Percentiles rank a stretch among this genome's conserved stretches.
These are phyloP conservation scores for Andrographis paniculata DNA, from an alignment of 305 asterid species.

Conservation along the genomic window DNA sequence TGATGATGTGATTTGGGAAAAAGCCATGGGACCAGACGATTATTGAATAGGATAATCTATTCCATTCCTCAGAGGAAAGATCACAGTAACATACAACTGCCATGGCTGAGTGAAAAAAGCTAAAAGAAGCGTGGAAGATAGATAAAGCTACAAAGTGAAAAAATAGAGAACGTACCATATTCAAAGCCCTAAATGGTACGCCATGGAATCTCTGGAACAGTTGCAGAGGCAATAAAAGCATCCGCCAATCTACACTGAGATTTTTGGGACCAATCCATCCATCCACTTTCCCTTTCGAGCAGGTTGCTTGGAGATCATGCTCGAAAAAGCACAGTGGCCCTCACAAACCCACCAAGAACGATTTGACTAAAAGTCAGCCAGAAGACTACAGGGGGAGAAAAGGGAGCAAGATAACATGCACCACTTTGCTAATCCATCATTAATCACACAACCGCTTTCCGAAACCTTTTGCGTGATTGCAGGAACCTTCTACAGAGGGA, in stretches of 20 bases:
- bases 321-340: constrained; percentile 20
- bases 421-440: constrained; percentile 14
- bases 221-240: too few species aligned
- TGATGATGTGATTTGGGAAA: constrained; percentile 8
- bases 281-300: too few species aligned
- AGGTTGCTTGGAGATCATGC: constrained; percentile 15
- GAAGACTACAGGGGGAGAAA: too few species aligned
- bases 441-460: constrained; percentile 15
- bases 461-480: constrained; percentile 30
- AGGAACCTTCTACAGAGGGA: constrained; percentile 15
- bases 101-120: not conserved
- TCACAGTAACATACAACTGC: not conserved
- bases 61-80: constrained; percentile 10
- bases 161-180: too few species aligned
- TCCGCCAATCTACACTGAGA: too few species aligned
- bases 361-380: constrained; percentile 15
- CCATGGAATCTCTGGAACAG: not conserved
- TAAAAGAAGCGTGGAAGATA: too few species aligned
- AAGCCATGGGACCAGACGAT: constrained; percentile 9
- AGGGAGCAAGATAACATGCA: constrained; percentile 4
- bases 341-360: constrained; percentile 19
- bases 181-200: too few species aligned
- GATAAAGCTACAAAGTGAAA: too few species aligned
- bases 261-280: too few species aligned
- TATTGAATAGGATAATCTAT: not conserved